phyloP scores from a whole-genome alignment of 1,139 yeast species.

The Yamadazyma sp. region DNA sequence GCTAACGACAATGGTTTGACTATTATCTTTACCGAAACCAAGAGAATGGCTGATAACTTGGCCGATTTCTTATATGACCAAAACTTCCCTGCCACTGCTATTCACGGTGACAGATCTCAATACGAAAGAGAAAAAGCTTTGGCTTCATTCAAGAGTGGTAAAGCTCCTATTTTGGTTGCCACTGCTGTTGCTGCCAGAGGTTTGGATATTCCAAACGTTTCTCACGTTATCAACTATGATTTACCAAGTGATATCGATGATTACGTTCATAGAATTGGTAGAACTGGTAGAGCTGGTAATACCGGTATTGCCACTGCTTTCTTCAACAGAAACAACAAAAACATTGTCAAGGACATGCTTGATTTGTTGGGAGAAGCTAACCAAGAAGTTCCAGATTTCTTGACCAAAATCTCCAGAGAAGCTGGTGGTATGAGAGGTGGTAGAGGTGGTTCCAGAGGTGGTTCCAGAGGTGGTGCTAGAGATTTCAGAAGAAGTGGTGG shows the following conservation, averaged over 20 bases:
- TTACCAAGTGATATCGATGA: slow-evolving; percentile 97
- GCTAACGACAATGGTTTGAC: slow-evolving; percentile 84
- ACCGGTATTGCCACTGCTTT: slow-evolving; percentile 97
- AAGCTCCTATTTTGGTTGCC: slow-evolving; percentile 91
- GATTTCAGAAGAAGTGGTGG: slow-evolving; percentile 57
- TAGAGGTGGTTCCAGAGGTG: slow-evolving; percentile 24
- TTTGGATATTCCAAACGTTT: slow-evolving; percentile 97
- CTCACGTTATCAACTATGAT: slow-evolving; percentile 96
- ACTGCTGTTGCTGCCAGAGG: slow-evolving; percentile 99
- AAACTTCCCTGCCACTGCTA: slow-evolving; percentile 94
- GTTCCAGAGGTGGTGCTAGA: slow-evolving; percentile 32
- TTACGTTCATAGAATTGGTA: slow-evolving; percentile 98
- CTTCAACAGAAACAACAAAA: slow-evolving; percentile 93
- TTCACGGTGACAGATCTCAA: slow-evolving; percentile 99
- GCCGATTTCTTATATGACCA: slow-evolving; percentile 89
- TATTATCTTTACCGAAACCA: slow-evolving; percentile 94
- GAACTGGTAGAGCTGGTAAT: slow-evolving; percentile 99
- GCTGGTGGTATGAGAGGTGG: slow-evolving; percentile 49
- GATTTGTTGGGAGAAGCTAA: slow-evolving; percentile 92
- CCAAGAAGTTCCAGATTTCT: slow-evolving; percentile 93
- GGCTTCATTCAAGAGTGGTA: slow-evolving; percentile 82
- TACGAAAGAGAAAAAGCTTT: slow-evolving; percentile 97
- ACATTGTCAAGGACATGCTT: slow-evolving; percentile 82
- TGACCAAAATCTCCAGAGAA: slow-evolving; percentile 80
- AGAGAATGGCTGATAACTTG: slow-evolving; percentile 96